Percentiles rank a stretch among this genome's conserved stretches.
These are phyloP conservation scores for Tulasnella sp. DNA, from an alignment of 768 basidiomycete genomes.

Conservation along the genomic window DNA sequence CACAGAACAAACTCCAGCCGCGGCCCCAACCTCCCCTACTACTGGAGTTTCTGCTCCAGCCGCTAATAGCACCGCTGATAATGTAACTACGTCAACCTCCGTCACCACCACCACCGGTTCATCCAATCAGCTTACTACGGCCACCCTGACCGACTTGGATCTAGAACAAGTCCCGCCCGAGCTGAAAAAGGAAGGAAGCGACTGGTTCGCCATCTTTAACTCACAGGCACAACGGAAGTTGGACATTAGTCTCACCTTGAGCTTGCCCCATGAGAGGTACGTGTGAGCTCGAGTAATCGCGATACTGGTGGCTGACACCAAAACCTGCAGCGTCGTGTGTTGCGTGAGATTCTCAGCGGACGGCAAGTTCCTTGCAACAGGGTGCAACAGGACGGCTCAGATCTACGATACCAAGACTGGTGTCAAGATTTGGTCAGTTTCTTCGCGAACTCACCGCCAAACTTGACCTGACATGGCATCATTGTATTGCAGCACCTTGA, in stretches of 20 bases:
- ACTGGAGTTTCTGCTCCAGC: neutral
- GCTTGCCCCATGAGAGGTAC: constrained; percentile 40
- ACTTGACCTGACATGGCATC: constrained; percentile 4
- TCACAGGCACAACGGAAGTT: constrained; percentile 36
- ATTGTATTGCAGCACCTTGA: constrained; percentile 32
- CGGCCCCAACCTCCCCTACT: neutral
- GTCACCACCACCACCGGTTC: neutral
- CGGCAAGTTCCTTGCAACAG: constrained; percentile 86
- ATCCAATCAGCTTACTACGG: constrained; percentile 16
- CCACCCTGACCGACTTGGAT: constrained; percentile 23
- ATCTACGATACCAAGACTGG: constrained; percentile 92
- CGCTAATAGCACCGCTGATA: neutral
- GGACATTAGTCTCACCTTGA: constrained; percentile 38
- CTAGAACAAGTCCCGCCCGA: constrained; percentile 22
- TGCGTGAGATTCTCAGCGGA: constrained; percentile 94
- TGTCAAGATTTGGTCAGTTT: constrained; percentile 64
- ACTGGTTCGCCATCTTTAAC: constrained; percentile 42
- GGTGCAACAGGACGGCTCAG: constrained; percentile 92
- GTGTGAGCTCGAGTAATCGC: neutral
- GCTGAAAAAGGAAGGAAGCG: constrained; percentile 35
- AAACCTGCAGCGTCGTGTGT: constrained; percentile 55
- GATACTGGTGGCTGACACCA: neutral
- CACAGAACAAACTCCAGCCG: constrained; percentile 4
- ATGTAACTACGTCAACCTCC: neutral
- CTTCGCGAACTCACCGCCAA: constrained; percentile 15